A percentile compares a stretch with the other conserved stretches of the same genome.
These are phyloP conservation scores for Paulownia fortunei DNA, from an alignment of 257 asterid genomes.

Conservation along the genomic window DNA sequence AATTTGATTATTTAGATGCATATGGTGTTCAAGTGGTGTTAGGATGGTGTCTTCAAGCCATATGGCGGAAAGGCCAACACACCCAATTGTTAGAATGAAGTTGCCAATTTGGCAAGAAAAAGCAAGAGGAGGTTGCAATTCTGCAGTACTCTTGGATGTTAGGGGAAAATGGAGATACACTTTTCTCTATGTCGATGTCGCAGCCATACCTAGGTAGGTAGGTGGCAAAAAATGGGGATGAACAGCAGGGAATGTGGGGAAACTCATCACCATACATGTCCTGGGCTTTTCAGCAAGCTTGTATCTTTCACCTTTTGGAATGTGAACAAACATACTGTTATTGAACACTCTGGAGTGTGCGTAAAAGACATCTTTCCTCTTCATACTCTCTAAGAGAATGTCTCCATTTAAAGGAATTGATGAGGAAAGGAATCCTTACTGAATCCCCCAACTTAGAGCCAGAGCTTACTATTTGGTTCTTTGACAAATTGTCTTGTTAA, in stretches of 20 bases:
- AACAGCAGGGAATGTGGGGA: too few species aligned
- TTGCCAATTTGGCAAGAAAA: not conserved
- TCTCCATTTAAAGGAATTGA: not conserved
- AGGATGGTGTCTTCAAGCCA: not conserved
- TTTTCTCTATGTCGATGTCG: not conserved
- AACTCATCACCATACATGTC: not conserved
- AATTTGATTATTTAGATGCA: constrained; percentile 1
- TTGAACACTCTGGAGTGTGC: not conserved
- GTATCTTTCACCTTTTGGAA: not conserved
- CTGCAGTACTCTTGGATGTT: not conserved
- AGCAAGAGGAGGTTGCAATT: not conserved
- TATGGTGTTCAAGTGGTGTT: constrained; percentile 8
- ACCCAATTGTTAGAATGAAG: not conserved
- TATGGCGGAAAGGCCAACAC: not conserved
- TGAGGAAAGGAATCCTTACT: not conserved
- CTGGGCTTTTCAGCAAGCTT: not conserved
- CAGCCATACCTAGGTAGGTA: constrained; percentile 2
- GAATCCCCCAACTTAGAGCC: not conserved
- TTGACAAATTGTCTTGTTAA: not conserved
- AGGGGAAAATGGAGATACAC: not conserved
- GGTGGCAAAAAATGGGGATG: not conserved
- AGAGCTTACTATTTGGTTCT: not conserved
- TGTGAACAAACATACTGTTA: not conserved
- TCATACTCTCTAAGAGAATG: not conserved
- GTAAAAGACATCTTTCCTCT: not conserved